Evolutionary conservation across 1,284 basidiomycete genomes (phyloP).

Genomic region (Irpex lacteus): DNA sequence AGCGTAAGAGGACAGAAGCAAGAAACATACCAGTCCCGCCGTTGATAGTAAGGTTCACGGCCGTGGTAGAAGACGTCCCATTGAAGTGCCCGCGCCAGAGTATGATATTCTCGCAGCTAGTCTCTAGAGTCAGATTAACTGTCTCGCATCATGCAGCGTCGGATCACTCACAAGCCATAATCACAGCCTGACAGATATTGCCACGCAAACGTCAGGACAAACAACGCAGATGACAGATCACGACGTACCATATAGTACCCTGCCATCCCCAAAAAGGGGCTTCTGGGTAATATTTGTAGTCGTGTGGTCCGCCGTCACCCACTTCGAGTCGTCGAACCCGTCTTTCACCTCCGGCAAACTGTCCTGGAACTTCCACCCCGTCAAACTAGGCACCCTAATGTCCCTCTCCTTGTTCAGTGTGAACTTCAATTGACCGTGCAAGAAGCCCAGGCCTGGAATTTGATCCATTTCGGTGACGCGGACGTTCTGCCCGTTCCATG

Average conservation of each 20-base stretch:
- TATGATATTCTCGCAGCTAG: conserved; percentile 73
- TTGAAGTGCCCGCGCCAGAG: conserved; percentile 81
- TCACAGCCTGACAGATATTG: conserved; percentile 49
- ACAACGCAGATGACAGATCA: not conserved
- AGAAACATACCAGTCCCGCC: conserved; percentile 64
- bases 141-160: not conserved
- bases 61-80: conserved; percentile 53
- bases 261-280: conserved; percentile 68
- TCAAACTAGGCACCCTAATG: conserved; percentile 37
- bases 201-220: not conserved
- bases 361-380: conserved; percentile 67
- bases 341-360: conserved; percentile 65
- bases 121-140: not conserved
- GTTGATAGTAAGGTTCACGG: conserved; percentile 71
- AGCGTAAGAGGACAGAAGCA: not conserved
- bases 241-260: conserved; percentile 57
- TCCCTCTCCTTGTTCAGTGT: conserved; percentile 12
- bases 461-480: conserved; percentile 29
- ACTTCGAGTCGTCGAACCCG: conserved; percentile 57
- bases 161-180: conserved; percentile 69
- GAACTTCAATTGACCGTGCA: conserved; percentile 22
- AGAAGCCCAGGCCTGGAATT: conserved; percentile 12
- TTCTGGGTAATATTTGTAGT: conserved; percentile 68
- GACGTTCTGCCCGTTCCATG: conserved; percentile 67
- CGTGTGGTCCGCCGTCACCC: conserved; percentile 66